Percentiles rank a stretch among this genome's conserved stretches.
phyloP scores from a whole-genome alignment of 345 rosid species.

The Moricandia moricandioides region DNA sequence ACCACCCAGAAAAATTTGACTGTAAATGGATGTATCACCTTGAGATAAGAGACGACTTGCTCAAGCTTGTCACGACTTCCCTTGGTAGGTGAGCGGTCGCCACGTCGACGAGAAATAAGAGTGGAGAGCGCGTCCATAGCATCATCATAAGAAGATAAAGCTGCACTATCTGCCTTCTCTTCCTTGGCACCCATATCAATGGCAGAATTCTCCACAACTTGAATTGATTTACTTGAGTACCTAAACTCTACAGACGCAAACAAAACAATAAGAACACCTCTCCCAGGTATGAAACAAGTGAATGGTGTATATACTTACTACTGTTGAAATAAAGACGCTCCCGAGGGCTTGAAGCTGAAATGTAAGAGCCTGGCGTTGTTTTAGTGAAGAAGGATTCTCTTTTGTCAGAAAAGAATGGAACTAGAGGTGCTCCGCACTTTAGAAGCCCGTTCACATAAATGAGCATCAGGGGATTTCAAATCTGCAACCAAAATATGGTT shows the following conservation, averaged over 20 bases:
- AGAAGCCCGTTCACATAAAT: constrained; percentile 28
- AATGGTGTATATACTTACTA: constrained; percentile 19
- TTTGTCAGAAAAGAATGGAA: constrained; percentile 20
- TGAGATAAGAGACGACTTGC: constrained; percentile 63
- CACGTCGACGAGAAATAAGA: constrained; percentile 67
- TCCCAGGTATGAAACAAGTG: background rate
- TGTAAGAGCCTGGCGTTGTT: background rate
- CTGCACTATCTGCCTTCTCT: constrained; percentile 37
- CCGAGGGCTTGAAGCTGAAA: background rate
- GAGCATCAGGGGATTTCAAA: constrained; percentile 32
- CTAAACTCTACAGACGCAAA: constrained; percentile 44
- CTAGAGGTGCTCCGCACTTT: constrained; percentile 23
- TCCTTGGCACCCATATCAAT: constrained; percentile 36
- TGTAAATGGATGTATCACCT: constrained; percentile 43
- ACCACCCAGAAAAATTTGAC: background rate
- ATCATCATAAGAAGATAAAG: constrained; percentile 54
- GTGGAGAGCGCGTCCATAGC: constrained; percentile 90
- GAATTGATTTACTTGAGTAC: constrained; percentile 40
- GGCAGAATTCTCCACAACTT: constrained; percentile 26
- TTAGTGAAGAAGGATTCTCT: background rate
- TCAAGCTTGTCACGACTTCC: constrained; percentile 60
- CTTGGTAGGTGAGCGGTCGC: constrained; percentile 41
- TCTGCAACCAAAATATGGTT: constrained; percentile 13
- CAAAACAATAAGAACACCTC: constrained; percentile 17
- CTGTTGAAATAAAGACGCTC: constrained; percentile 10